Evolutionary conservation across 805 yeast species (phyloP).

Genomic region (Metschnikowia aberdeeniae): DNA sequence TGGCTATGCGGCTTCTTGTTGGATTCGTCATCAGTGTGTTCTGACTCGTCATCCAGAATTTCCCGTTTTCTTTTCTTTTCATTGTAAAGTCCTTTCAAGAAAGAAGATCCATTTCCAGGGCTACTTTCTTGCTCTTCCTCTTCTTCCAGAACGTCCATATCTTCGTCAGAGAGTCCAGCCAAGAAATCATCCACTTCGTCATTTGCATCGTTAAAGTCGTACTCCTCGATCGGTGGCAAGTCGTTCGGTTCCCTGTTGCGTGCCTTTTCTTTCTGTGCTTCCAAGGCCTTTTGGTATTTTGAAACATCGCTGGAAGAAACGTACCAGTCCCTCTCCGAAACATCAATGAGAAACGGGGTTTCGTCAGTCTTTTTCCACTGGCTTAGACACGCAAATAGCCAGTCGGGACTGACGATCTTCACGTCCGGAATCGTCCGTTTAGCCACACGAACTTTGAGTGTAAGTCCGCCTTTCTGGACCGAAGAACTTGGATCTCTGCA

Average conservation of each 20-base stretch:
- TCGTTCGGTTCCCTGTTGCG: constrained; percentile 19
- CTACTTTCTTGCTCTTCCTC: constrained; percentile 23
- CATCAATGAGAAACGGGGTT: constrained; percentile 49
- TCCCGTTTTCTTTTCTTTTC: constrained; percentile 17
- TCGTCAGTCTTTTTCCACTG: constrained; percentile 72
- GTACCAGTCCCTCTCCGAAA: constrained; percentile 41
- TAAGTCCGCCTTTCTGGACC: constrained; percentile 37
- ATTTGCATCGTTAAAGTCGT: constrained; percentile 40
- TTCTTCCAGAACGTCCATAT: constrained; percentile 24
- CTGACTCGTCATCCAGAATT: constrained; percentile 10
- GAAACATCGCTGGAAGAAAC: constrained; percentile 44
- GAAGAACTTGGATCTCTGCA: constrained; percentile 61
- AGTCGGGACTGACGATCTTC: constrained; percentile 83
- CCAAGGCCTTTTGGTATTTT: constrained; percentile 35
- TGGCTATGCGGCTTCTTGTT: constrained; percentile 4
- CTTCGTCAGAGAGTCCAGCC: constrained; percentile 41
- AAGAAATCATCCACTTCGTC: constrained; percentile 47
- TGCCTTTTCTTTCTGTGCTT: constrained; percentile 18
- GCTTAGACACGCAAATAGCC: constrained; percentile 85
- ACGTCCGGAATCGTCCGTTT: constrained; percentile 55
- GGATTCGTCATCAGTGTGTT: constrained; percentile 6
- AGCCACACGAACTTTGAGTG: constrained; percentile 82
- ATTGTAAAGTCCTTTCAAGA: constrained; percentile 24
- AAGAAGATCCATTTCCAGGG: constrained; percentile 16
- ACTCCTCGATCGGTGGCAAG: constrained; percentile 29